Percentiles rank a stretch among this genome's conserved stretches.
phyloP scores from a whole-genome alignment of 306 rosid genomes.

The Trichosanthes truncata region DNA sequence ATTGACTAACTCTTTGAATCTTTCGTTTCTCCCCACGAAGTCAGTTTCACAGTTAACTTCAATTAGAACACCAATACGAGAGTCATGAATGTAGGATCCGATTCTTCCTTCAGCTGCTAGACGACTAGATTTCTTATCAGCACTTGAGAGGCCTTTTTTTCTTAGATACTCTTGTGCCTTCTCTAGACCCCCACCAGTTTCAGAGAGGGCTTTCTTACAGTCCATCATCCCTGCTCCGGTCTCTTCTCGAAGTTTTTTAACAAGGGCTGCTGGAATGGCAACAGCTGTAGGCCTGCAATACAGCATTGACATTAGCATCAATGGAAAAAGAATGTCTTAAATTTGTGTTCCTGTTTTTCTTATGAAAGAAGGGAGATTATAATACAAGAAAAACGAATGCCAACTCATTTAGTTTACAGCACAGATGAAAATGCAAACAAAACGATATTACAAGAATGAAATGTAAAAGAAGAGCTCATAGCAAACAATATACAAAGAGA shows the following conservation, averaged over 20 bases:
- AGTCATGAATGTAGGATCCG: conserved; percentile 83
- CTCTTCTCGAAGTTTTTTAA: conserved; percentile 84
- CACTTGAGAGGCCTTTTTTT: conserved; percentile 86
- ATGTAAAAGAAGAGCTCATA: background rate
- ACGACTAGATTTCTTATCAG: conserved; percentile 90
- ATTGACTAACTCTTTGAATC: conserved; percentile 80
- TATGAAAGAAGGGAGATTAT: background rate
- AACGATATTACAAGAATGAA: background rate
- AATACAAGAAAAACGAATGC: background rate
- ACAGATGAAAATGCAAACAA: background rate
- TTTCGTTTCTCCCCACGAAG: conserved; percentile 79
- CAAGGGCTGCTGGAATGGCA: conserved; percentile 64
- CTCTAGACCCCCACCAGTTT: conserved; percentile 86
- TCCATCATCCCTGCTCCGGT: conserved; percentile 99
- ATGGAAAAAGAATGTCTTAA: background rate
- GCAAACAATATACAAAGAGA: background rate
- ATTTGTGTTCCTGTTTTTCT: background rate
- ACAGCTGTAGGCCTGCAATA: conserved; percentile 57
- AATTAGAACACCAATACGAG: conserved; percentile 86
- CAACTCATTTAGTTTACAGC: background rate
- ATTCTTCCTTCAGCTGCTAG: conserved; percentile 97
- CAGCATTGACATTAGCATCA: background rate
- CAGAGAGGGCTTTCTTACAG: conserved; percentile 95
- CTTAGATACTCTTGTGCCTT: conserved; percentile 96
- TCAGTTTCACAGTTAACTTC: conserved; percentile 97